phyloP scores from a whole-genome alignment of 192 early-diverging fungal genomes.

The Kappamyces sp. region DNA sequence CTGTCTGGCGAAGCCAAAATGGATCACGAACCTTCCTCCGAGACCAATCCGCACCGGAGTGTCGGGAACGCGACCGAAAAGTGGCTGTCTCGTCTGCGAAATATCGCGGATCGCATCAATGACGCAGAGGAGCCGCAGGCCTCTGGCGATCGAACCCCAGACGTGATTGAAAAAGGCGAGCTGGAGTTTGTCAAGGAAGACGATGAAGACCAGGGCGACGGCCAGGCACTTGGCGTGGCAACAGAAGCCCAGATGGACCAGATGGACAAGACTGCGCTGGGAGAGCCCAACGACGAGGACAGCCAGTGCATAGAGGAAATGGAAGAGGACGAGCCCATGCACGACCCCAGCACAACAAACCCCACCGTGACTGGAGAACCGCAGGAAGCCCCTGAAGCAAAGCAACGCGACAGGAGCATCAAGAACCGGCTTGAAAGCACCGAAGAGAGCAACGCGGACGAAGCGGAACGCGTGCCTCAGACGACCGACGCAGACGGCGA shows the following conservation, averaged over 20 bases:
- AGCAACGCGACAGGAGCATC: background rate
- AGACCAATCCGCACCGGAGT: conserved; percentile 81
- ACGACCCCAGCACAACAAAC: background rate
- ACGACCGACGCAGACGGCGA: conserved; percentile 18
- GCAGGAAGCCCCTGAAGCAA: background rate
- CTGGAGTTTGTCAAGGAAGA: conserved; percentile 37
- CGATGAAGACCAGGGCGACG: conserved; percentile 47
- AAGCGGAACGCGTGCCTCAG: background rate
- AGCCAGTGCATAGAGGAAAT: conserved; percentile 16
- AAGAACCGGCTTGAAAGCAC: background rate
- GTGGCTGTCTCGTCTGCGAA: conserved; percentile 81
- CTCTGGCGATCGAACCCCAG: conserved; percentile 9
- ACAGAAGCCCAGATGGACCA: conserved; percentile 49
- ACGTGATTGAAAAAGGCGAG: conserved; percentile 14
- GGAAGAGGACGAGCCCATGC: conserved; percentile 9
- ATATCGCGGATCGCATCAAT: conserved; percentile 52
- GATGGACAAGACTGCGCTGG: conserved; percentile 37
- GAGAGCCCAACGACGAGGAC: conserved; percentile 29
- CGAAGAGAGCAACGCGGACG: background rate
- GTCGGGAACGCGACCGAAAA: conserved; percentile 89
- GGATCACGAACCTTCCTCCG: too few species aligned
- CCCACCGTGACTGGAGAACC: too few species aligned
- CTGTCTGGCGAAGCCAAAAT: too few species aligned
- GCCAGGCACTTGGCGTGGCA: conserved; percentile 70
- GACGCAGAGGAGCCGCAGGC: conserved; percentile 46